phyloP scores from a whole-genome alignment of 306 rosid species.

The Gynostemma pentaphyllum region DNA sequence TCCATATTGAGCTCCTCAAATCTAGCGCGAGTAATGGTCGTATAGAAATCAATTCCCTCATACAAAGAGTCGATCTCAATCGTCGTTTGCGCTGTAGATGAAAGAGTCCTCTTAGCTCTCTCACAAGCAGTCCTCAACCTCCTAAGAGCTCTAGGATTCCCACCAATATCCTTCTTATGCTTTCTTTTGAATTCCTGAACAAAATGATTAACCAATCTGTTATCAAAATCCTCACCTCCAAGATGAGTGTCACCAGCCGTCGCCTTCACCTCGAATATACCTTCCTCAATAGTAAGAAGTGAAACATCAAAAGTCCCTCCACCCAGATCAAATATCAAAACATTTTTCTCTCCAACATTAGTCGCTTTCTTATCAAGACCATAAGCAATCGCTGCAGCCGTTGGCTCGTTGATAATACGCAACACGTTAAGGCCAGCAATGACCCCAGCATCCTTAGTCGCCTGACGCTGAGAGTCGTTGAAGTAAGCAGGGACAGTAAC shows the following conservation, averaged over 20 bases:
- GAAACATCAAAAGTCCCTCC: constrained; percentile 46
- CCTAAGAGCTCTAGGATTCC: constrained; percentile 63
- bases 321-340: constrained; percentile 45
- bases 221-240: constrained; percentile 81
- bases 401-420: constrained; percentile 60
- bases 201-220: constrained; percentile 67
- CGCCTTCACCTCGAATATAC: constrained; percentile 60
- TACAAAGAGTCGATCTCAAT: constrained; percentile 64
- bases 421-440: constrained; percentile 59
- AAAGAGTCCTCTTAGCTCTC: constrained; percentile 74
- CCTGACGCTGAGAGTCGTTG: constrained; percentile 62
- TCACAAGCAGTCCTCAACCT: constrained; percentile 66
- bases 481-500: constrained; percentile 83
- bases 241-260: constrained; percentile 77
- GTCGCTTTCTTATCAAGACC: constrained; percentile 59
- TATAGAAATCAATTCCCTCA: constrained; percentile 62
- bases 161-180: constrained; percentile 55
- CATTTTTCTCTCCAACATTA: constrained; percentile 51
- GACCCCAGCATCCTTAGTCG: constrained; percentile 62
- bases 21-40: constrained; percentile 61
- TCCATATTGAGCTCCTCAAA: constrained; percentile 81
- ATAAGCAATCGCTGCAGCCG: constrained; percentile 62
- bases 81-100: constrained; percentile 65
- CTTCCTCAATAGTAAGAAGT: constrained; percentile 60
- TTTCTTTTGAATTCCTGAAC: constrained; percentile 76